phyloP scores from a whole-genome alignment of 1,284 basidiomycete species.

The Cryptococcus amylolentus region DNA sequence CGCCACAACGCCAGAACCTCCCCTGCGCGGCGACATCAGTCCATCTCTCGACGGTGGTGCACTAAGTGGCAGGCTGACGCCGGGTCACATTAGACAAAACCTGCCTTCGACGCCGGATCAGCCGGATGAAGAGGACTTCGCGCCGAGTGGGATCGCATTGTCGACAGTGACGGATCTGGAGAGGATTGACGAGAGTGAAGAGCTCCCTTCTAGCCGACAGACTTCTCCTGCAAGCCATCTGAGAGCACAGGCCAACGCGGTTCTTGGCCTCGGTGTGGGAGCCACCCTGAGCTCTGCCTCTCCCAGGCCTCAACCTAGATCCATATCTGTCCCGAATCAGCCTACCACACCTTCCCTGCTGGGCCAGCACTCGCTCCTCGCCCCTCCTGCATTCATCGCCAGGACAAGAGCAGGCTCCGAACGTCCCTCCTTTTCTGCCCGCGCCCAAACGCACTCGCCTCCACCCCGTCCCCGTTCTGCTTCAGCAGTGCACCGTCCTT shows the following conservation, averaged over 20 bases:
- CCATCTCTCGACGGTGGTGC: background rate
- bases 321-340: slow-evolving; percentile 1
- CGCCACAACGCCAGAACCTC: slow-evolving; percentile 15
- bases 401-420: slow-evolving; percentile 12
- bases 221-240: slow-evolving; percentile 6
- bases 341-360: background rate
- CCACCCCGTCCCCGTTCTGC: slow-evolving; percentile 9
- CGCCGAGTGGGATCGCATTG: background rate
- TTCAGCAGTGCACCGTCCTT: slow-evolving; percentile 5
- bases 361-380: slow-evolving; percentile 8
- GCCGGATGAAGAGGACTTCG: background rate
- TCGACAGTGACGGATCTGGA: slow-evolving; percentile 11
- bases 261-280: background rate
- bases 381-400: slow-evolving; percentile 10
- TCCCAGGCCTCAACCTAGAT: background rate
- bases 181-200: slow-evolving; percentile 15
- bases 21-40: background rate
- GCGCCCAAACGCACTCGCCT: slow-evolving; percentile 4
- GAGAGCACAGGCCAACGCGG: slow-evolving; percentile 1
- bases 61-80: slow-evolving; percentile 6
- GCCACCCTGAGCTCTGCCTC: background rate
- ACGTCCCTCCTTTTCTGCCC: slow-evolving; percentile 3
- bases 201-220: background rate
- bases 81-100: slow-evolving; percentile 3
- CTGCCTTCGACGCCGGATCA: background rate